phyloP scores from a whole-genome alignment of 805 yeast species.

The Ogataea zsoltii region DNA sequence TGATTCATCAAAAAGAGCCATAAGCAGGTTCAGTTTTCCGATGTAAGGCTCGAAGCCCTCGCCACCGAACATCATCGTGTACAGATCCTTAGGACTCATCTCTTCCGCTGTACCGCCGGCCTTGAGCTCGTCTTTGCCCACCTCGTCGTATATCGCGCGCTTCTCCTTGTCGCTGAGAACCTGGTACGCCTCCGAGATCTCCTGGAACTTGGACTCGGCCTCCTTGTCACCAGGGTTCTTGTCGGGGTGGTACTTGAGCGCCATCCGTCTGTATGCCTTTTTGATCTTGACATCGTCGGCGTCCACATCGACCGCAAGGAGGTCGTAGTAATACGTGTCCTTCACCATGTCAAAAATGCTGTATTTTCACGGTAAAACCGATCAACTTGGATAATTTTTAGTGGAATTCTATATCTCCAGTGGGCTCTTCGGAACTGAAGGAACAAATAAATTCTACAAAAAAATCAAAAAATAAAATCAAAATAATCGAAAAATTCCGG shows the following conservation, averaged over 20 bases:
- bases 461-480: too few relatives aligned
- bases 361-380: background rate
- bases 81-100: slow-evolving; percentile 73
- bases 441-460: background rate
- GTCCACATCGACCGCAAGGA: slow-evolving; percentile 54
- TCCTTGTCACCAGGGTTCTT: slow-evolving; percentile 74
- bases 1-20: slow-evolving; percentile 56
- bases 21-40: slow-evolving; percentile 81
- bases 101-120: slow-evolving; percentile 58
- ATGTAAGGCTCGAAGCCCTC: slow-evolving; percentile 84
- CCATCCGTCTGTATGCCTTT: slow-evolving; percentile 77
- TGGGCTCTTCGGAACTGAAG: slow-evolving; percentile 5
- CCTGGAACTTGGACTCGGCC: slow-evolving; percentile 73
- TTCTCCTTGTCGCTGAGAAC: slow-evolving; percentile 66
- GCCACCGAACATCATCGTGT: slow-evolving; percentile 80
- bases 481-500: too few relatives aligned
- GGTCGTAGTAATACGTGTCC: slow-evolving; percentile 72
- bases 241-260: slow-evolving; percentile 78
- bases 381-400: background rate
- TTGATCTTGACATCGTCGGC: slow-evolving; percentile 71
- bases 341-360: slow-evolving; percentile 56
- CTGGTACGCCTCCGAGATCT: slow-evolving; percentile 69
- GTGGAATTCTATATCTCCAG: background rate
- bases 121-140: slow-evolving; percentile 60
- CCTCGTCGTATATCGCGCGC: slow-evolving; percentile 70